phyloP scores from a whole-genome alignment of 192 early-diverging fungal species.

The Chytriomyces hyalinus region DNA sequence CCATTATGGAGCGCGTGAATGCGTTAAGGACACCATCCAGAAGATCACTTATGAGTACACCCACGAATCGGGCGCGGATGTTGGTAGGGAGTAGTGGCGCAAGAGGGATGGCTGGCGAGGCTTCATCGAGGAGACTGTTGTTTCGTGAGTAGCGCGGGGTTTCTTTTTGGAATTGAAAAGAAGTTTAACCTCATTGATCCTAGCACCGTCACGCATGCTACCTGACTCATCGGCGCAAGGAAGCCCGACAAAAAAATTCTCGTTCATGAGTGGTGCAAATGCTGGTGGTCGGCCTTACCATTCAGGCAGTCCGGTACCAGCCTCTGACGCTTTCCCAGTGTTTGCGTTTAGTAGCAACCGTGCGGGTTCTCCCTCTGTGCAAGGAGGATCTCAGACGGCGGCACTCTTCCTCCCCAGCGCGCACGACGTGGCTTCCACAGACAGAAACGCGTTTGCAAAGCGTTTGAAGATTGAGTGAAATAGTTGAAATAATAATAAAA shows the following conservation, averaged over 20 bases:
- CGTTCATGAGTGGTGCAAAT: too few species aligned
- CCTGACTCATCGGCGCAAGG: too few species aligned
- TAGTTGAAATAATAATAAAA: background rate
- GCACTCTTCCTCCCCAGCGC: slow-evolving; percentile 39
- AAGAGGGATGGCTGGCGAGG: background rate
- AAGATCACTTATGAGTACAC: slow-evolving; percentile 6
- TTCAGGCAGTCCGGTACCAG: too few species aligned
- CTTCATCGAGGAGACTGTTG: background rate
- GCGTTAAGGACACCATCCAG: slow-evolving; percentile 15
- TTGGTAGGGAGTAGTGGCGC: background rate
- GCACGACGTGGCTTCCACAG: slow-evolving; percentile 37
- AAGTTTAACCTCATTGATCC: too few species aligned
- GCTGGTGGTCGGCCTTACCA: too few species aligned
- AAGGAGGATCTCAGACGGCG: too few species aligned
- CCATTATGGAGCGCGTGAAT: slow-evolving; percentile 15
- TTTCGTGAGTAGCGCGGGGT: background rate
- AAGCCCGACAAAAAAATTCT: too few species aligned
- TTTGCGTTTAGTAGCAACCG: too few species aligned
- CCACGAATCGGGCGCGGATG: background rate
- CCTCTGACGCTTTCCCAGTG: too few species aligned
- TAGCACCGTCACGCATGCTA: too few species aligned
- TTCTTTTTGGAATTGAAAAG: background rate
- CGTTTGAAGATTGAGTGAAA: slow-evolving; percentile 39
- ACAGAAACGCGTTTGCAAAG: slow-evolving; percentile 46
- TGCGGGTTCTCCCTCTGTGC: too few species aligned